A percentile compares a stretch with the other conserved stretches of the same genome.
Conservation (phyloP, 164 flowering plant species). For the Vitis cinerea region DNA sequence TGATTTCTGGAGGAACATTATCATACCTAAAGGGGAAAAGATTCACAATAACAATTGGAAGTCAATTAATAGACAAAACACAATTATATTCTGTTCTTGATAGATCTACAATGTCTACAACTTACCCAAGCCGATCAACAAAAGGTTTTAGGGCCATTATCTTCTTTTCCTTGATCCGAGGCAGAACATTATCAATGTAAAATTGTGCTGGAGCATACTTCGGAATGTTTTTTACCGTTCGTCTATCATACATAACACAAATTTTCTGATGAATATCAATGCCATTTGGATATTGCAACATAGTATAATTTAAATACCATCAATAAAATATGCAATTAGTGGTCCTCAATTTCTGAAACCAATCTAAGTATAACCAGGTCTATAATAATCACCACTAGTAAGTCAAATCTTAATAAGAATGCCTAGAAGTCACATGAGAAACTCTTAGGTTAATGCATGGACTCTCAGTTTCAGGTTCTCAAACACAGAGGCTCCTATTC, state of each 20-base stretch:
- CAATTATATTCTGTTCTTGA: neutral
- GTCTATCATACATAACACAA: slow-evolving; percentile 42
- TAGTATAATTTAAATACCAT: too few species aligned
- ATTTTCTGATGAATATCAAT: neutral
- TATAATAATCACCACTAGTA: too few species aligned
- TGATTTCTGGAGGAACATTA: slow-evolving; percentile 92
- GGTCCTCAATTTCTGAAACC: too few species aligned
- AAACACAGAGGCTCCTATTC: too few species aligned
- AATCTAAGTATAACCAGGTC: too few species aligned
- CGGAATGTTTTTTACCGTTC: slow-evolving; percentile 96
- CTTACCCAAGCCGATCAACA: slow-evolving; percentile 98
- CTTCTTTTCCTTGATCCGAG: slow-evolving; percentile 97
- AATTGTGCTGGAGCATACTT: slow-evolving; percentile 97
- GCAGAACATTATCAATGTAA: slow-evolving; percentile 95
- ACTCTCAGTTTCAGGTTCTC: too few species aligned
- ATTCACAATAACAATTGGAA: slow-evolving; percentile 1
- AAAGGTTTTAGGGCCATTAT: slow-evolving; percentile 98
- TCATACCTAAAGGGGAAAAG: slow-evolving; percentile 64
- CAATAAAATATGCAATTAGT: too few species aligned
- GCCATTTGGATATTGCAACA: neutral
- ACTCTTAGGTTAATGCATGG: too few species aligned
- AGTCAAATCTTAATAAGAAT: too few species aligned
- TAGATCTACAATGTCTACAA: slow-evolving; percentile 1
- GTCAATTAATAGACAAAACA: neutral
- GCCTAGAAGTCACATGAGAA: too few species aligned